Evolutionary conservation across 257 asterid species (phyloP).

Genomic region (Linderniella brevidens): DNA sequence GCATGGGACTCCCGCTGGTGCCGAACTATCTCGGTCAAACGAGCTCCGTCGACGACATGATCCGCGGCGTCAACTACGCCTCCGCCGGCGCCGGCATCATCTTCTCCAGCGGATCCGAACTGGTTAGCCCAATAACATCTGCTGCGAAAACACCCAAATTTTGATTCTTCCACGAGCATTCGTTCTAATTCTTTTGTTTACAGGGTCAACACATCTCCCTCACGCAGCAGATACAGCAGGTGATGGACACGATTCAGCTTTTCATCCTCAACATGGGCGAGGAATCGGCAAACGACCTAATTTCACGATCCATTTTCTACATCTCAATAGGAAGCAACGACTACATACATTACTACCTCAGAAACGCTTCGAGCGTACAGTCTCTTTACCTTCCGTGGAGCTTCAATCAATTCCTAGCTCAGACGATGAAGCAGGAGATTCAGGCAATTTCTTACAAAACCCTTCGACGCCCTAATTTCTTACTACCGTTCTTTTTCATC

Average conservation of each 20-base stretch:
- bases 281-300: conserved; percentile 44
- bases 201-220: conserved; percentile 95
- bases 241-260: conserved; percentile 67
- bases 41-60: conserved; percentile 48
- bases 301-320: conserved; percentile 63
- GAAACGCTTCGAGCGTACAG: conserved; percentile 61
- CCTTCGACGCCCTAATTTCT: not conserved
- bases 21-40: conserved; percentile 71
- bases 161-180: too few relatives aligned
- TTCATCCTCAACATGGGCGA: conserved; percentile 71
- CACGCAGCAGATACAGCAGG: conserved; percentile 84
- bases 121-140: too few relatives aligned
- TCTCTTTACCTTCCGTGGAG: conserved; percentile 66
- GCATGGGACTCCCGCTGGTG: conserved; percentile 73
- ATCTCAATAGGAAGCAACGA: conserved; percentile 81
- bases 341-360: conserved; percentile 90
- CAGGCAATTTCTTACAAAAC: conserved; percentile 30
- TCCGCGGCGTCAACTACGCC: conserved; percentile 72
- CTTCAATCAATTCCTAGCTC: conserved; percentile 65
- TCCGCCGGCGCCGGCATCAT: conserved; percentile 94
- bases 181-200: conserved; percentile 10
- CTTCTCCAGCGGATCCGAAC: conserved; percentile 86
- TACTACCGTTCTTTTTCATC: too few relatives aligned
- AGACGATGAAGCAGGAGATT: conserved; percentile 54
- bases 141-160: too few relatives aligned